Base-by-base conservation (phyloP, 2,329 filamentous ascomycete genomes). In the Rhytidhysteron rufulum region DNA sequence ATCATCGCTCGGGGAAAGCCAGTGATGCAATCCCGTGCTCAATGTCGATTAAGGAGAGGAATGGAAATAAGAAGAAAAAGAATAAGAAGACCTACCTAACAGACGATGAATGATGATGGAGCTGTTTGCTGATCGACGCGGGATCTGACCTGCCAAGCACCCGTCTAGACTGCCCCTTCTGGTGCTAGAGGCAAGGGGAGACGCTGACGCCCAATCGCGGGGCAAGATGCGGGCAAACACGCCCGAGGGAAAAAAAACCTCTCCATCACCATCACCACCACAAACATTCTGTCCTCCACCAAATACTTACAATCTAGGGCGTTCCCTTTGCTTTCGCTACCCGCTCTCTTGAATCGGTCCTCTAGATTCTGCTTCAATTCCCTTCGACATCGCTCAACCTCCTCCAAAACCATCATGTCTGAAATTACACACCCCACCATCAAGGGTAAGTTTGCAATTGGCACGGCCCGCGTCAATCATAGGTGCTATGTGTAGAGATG, bases 361-460 rank as follows among this genome's bases (percentile, higher is more conserved):
- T 49, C 50, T 57, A 50, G 51, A 52, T 50, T 44, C 41, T 39
- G 45, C 40, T 27, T 44, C 39, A 34, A 36, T 29, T 34, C 35
- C 42, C 42, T 41, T 37, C 7, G 10, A 11, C 6, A 35, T 5
- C 5, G 18, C 24, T 24, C 35, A 35, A 18, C 10, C 35, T 35
- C 25, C 38, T 21, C 34, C n/a, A 16, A 32, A 35, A 15, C 33
- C 67, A 80, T 61, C 60, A 87, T 87, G 83, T 71, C 74, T 68
- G 78, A 86, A 63, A 79, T 86, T 69, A 78, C 76, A 54, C 84
- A 88, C 77, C 80, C 82, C 66, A 87, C 84, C 64, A 88, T 88
- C 75, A 79, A 86, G 73, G 82, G 82, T 84, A 73, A 53, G 68
- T 27, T 13, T 27, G 13, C 13, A n/a, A n/a, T n/a, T n/a, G n/a